Evolutionary conservation across 495 filamentous ascomycete genomes (phyloP), one percentile per base, ranked within the genome.

Genomic region (Penicillium tannophilum): DNA sequence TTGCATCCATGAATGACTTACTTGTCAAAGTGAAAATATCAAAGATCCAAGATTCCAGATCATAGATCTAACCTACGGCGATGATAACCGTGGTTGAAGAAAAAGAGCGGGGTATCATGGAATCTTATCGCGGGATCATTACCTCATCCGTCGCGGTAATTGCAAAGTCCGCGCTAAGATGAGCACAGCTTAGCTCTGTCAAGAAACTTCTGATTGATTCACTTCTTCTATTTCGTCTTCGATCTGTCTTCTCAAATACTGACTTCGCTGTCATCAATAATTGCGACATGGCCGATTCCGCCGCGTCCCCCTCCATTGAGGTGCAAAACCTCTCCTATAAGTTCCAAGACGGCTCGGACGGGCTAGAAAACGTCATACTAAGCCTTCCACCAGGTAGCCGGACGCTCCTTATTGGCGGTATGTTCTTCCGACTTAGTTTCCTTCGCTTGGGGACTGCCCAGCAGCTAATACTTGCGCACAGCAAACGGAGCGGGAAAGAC

Each of bases 401-500:
- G 60, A 96, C 93, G 1, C 83, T 99, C 3, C 81, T 99, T 10
- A 96, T 98, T 66, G 94, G 94, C 68, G 94, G 88, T 89, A 82
- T 62, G 63, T 65, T 20, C 48, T 26, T 47, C 23, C 9, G 49
- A 26, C 51, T 12, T 28, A 33, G 30, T 53, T 17, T 23, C n/a
- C n/a, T 44, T 0, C 43, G 3, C 11, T 1, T 41, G 30, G 17
- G 10, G 8, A 41, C 1, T 1, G 9, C 3, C 1, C 19, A 44
- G 20, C 28, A 28, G 52, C 59, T 63, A 48, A 58, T 24, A 9
- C 23, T 39, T 55, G 14, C 20, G 36, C 41, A 54, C 63, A 90
- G 88, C 95, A 57, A 99, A 99, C 73, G 94, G 94, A 66, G 93
- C 95, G 17, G 94, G 94, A 43, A 99, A 99, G 70, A 98, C 95